Evolutionary conservation across 441 rosid species (phyloP), one percentile per base, ranked within the genome.

Genomic region (Croton laevigatus): DNA sequence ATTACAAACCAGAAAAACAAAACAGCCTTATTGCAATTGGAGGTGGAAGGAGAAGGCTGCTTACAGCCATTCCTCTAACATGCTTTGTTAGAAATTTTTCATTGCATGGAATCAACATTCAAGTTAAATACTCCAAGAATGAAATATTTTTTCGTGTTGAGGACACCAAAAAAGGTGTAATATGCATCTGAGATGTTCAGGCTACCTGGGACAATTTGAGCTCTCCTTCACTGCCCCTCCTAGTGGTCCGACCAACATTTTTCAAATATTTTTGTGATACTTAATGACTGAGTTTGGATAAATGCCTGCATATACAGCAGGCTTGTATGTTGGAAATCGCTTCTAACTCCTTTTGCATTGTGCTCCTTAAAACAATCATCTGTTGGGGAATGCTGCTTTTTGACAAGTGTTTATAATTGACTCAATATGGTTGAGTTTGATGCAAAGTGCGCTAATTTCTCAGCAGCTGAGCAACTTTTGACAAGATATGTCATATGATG

Each of bases 31-130:
- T 70, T 48, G 17, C n/a, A 60, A 14, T 19, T 8, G 49, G 49
- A 51, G 49, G 73, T 19, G 20, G 49, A 61, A 51, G 49, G 73
- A 23, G 38, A 52, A 2, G 49, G 52, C 59, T 59, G 66, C 52
- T 61, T 70, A 12, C 38, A 8, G 1, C 58, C 17, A 10, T 20
- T 52, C 17, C 55, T 5, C 17, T 52, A 66, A 32, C 11, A 17
- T 11, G n/a, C 12, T 37, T 7, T 38, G 51, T 23, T 4, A 23
- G 45, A 6, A 45, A n/a, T 51, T 36, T 49, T 49, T 32, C 49
- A 22, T 12, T 8, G 23, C 5, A 34, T 20, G 22, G 59, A 66
- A 11, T 40, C 7, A 40, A 52, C 32, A 16, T 46, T 44, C 42
- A 8, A 19, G 20, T 22, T 12, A 36, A 34, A 17, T 62, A 42